These are phyloP conservation scores for Xylaria flabelliformis DNA, from an alignment of 495 filamentous ascomycete species.

Conservation along the genomic window DNA sequence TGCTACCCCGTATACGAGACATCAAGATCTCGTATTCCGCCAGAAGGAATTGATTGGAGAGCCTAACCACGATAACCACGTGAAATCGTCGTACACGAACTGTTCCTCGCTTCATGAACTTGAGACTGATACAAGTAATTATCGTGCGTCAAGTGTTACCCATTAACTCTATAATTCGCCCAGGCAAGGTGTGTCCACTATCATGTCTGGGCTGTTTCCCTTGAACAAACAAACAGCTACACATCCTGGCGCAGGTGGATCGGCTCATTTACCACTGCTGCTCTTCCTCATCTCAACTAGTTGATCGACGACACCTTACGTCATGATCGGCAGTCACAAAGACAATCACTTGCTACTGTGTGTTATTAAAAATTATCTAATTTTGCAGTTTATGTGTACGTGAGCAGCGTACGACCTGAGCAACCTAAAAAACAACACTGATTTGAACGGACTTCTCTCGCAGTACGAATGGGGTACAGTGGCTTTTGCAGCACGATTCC, in stretches of 20 bases:
- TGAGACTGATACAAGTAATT: background rate
- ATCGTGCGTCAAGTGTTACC: background rate
- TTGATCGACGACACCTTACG: background rate
- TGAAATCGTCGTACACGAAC: conserved; percentile 19
- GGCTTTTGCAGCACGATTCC: background rate
- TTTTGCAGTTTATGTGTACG: background rate
- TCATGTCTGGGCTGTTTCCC: background rate
- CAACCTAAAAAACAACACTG: conserved; percentile 6
- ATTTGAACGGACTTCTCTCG: background rate
- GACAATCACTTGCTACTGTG: background rate
- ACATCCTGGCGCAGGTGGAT: background rate
- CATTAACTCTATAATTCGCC: background rate
- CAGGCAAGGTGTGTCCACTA: background rate
- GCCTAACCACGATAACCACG: conserved; percentile 22
- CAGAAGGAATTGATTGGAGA: conserved; percentile 3
- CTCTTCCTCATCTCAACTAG: background rate
- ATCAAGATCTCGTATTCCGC: conserved; percentile 25
- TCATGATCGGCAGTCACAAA: conserved; percentile 21
- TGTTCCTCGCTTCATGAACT: background rate
- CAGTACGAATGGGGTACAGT: background rate
- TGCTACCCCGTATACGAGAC: conserved; percentile 23
- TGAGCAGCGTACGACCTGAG: background rate
- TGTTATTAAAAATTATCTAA: background rate
- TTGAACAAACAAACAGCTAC: background rate
- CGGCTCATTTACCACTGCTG: conserved; percentile 19